Base-by-base conservation (phyloP, 441 rosid genomes). In the Populus hybrid region DNA sequence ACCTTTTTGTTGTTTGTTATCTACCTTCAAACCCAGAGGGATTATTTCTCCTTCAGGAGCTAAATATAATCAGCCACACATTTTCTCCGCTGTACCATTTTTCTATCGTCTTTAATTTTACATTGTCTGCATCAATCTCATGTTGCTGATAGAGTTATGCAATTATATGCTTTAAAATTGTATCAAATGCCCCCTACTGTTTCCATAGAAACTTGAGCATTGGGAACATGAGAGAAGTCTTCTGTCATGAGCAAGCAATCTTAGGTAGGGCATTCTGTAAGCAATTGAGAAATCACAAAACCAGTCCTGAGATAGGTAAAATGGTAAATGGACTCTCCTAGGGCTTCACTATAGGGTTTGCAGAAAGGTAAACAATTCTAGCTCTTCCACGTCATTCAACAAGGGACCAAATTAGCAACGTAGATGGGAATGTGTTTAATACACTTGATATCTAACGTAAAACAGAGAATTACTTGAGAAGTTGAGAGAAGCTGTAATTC, bases 21-120 rank as follows among this genome's bases (percentile, higher is more conserved):
- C 8, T 23, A 45, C 11, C 56, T n/a, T n/a, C 35, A 21, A 18
- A 16, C 72, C 16, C 68, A 69, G 23, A 68, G 63, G 61, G 76
- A 65, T 72, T 59, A 7, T 31, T 24, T 71, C 80, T 77, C 66
- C 80, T 65, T 16, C n/a, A 31, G 73, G 18, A 31, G 33, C n/a
- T 45, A 28, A 45, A 23, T 26, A 74, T 35, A 26, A 14, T 3
- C 12, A 35, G 38, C 38, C 45, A 2, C 6, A 36, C 68, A 35
- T 1, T 33, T 77, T 2, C 28, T 26, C 8, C 10, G 1, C 45
- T 70, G 65, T 63, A 38, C 69, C 38, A 45, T 20, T 40, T 76
- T 70, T 76, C 64, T 71, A 7, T 63, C 63, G 6, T 23, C 0
- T 35, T 64, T 9, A 24, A 24, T 66, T 23, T 53, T 66, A 23